Percentiles rank a stretch among this genome's conserved stretches.
phyloP scores from a whole-genome alignment of 148 eudicot genomes.

The Agrostemma githago region DNA sequence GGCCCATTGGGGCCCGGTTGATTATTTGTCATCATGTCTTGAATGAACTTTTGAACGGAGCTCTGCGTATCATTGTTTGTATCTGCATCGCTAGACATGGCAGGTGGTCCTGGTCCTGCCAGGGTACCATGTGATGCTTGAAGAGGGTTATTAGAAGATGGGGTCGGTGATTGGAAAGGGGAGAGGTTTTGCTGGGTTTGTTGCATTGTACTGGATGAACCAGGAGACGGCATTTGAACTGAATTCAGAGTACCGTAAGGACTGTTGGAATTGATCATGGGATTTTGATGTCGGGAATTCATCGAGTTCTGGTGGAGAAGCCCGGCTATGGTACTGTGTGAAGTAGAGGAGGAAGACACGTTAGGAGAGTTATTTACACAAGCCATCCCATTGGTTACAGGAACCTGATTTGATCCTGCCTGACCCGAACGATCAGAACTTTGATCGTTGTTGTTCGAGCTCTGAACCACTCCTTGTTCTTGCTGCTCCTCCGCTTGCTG shows the following conservation, averaged over 20 bases:
- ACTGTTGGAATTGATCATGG: conserved; percentile 43
- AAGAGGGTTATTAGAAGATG: conserved; percentile 49
- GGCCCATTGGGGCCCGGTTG: conserved; percentile 45
- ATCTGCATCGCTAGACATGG: conserved; percentile 53
- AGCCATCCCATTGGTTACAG: conserved; percentile 47
- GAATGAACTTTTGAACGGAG: conserved; percentile 81
- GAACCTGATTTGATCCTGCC: conserved; percentile 40
- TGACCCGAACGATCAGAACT: conserved; percentile 42
- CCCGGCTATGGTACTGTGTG: conserved; percentile 50
- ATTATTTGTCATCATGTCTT: conserved; percentile 73
- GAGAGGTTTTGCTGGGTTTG: conserved; percentile 51
- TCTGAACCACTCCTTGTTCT: conserved; percentile 34
- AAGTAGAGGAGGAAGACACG: conserved; percentile 39
- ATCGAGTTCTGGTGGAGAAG: conserved; percentile 79
- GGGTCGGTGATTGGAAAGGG: conserved; percentile 53
- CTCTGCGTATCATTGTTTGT: conserved; percentile 59
- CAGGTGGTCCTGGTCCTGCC: conserved; percentile 37
- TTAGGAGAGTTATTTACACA: conserved; percentile 55
- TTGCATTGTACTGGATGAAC: conserved; percentile 50
- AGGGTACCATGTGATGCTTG: conserved; percentile 45
- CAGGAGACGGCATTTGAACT: conserved; percentile 60
- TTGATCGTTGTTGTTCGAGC: conserved; percentile 43
- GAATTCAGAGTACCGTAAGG: conserved; percentile 56
- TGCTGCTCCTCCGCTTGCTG: conserved; percentile 52
- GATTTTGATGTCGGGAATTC: conserved; percentile 65